Base-by-base conservation (phyloP, 768 basidiomycete genomes). In the Candolleomyces aberdarensis region DNA sequence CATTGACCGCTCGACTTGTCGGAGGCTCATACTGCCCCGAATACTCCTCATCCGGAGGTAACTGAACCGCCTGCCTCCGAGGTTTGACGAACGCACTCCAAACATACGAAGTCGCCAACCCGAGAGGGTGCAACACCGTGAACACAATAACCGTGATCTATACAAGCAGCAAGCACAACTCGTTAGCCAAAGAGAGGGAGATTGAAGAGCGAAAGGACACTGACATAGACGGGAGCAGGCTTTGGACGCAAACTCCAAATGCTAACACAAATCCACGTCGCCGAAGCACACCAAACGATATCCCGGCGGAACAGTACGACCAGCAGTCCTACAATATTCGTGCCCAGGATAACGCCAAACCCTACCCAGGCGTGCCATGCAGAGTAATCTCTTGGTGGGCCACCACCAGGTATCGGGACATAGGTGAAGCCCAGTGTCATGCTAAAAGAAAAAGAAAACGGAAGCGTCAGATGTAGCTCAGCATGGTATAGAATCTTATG, bases 281-380 rank as follows among this genome's bases (percentile, higher is more conserved):
- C 86, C 0, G 87, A 87, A 14, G 87, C 77, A 40, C 86, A 85
- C 88, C 89, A 92, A 0, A 92, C 87, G 53, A 92, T 72, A 65
- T 93, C 92, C 3, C 82, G 75, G 1, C 85, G 76, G 1, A 82
- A n/a, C 3, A 80, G 66, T 41, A 91, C 71, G 32, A 89, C 80
- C 40, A 85, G 39, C 0, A 90, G 66, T 3, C 83, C 83, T 61
- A 84, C 59, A 47, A 84, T 41, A 69, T 96, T 93, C 3, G 86
- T 84, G 8, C 78, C 78, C 9, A 88, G 74, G 29, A 94, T 75
- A 20, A 88, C 84, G 2, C 81, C 85, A 49, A 95, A 86, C 0
- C 89, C 94, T 0, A 87, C 78, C 85, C 88, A 93, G 0, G 86
- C 79, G 63, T 90, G 83, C 55, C 80, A 81, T 1, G 70, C 75